phyloP scores from a whole-genome alignment of 2,329 filamentous ascomycete genomes.

The Colletotrichum musicola region DNA sequence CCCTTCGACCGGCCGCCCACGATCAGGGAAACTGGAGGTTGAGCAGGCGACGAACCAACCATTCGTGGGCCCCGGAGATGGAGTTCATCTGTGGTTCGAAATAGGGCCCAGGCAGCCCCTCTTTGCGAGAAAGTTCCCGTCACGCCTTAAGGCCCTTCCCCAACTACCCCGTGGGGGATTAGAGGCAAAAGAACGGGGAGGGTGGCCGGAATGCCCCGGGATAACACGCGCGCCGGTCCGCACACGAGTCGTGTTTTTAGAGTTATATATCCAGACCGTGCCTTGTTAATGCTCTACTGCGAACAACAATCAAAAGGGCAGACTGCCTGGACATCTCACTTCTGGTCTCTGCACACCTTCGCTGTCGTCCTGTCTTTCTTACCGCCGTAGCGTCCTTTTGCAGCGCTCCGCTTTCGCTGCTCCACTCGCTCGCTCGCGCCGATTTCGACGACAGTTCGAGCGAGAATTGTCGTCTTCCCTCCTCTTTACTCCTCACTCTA shows the following conservation, averaged over 20 bases:
- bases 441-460: neutral
- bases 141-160: neutral
- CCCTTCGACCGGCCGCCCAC: neutral
- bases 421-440: neutral
- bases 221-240: neutral
- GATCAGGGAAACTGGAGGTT: constrained; percentile 2
- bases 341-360: too few relatives aligned
- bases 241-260: constrained; percentile 20
- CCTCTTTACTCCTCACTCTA: neutral
- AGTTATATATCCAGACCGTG: constrained; percentile 16
- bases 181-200: neutral
- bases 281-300: neutral
- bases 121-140: neutral
- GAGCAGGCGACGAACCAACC: neutral
- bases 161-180: constrained; percentile 27
- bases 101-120: neutral
- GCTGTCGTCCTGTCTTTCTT: too few relatives aligned
- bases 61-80: constrained; percentile 12
- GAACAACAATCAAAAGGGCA: neutral
- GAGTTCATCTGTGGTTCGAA: neutral
- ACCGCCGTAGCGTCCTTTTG: too few relatives aligned
- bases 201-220: constrained; percentile 16
- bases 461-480: neutral
- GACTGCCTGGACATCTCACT: too few relatives aligned
- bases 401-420: neutral